These are phyloP conservation scores for Buddleja alternifolia DNA, from an alignment of 257 asterid species.

Conservation along the genomic window DNA sequence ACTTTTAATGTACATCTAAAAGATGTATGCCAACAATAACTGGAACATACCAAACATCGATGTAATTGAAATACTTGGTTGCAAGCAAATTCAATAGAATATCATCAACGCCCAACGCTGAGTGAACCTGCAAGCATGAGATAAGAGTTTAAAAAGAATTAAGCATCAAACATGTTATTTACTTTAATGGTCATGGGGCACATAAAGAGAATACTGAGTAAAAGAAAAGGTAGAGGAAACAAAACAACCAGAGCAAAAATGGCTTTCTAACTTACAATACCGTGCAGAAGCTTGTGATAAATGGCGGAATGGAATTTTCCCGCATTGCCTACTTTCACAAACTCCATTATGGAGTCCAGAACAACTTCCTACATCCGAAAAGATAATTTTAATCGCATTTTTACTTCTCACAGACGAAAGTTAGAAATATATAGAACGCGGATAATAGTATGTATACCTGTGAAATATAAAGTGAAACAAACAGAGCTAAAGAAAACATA, in stretches of 20 bases:
- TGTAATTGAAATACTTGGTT: slow-evolving; percentile 70
- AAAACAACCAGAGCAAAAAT: neutral
- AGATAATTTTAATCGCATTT: neutral
- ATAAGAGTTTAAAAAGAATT: neutral
- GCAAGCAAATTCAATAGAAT: slow-evolving; percentile 58
- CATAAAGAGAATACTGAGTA: neutral
- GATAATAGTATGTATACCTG: neutral
- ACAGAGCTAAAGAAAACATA: neutral
- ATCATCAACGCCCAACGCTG: slow-evolving; percentile 54
- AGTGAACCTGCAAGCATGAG: slow-evolving; percentile 57
- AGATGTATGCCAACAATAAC: slow-evolving; percentile 6
- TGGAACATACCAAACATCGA: slow-evolving; percentile 75
- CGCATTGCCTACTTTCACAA: slow-evolving; percentile 78
- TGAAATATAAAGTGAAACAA: neutral
- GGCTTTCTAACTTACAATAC: slow-evolving; percentile 52
- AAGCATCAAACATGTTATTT: slow-evolving; percentile 11
- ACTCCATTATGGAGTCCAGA: slow-evolving; percentile 82
- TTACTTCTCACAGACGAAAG: neutral
- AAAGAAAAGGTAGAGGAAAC: neutral
- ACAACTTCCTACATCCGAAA: slow-evolving; percentile 63
- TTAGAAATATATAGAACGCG: neutral
- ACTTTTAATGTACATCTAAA: neutral
- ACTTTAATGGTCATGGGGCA: neutral
- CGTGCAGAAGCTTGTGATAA: slow-evolving; percentile 70
- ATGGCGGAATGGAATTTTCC: slow-evolving; percentile 80